phyloP scores from a whole-genome alignment of 1,139 yeast genomes.

The Blastobotrys indianensis region DNA sequence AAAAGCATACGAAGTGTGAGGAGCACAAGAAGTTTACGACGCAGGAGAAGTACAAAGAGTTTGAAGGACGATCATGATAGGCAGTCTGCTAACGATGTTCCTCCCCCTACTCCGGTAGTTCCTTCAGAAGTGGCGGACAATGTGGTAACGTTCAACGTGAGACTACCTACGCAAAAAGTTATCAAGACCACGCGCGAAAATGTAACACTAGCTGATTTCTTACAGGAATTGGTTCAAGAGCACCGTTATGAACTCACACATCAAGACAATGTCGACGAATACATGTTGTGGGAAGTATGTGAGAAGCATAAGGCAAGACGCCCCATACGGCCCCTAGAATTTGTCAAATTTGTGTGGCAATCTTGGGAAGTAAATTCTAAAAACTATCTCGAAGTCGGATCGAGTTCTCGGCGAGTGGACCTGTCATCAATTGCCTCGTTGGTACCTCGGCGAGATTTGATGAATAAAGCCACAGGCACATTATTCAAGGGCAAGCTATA shows the following conservation, averaged over 20 bases:
- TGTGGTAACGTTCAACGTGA: too few relatives aligned
- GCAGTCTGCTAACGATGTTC: background rate
- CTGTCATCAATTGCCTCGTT: conserved; percentile 29
- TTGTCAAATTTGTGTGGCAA: conserved; percentile 19
- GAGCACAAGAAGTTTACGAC: too few relatives aligned
- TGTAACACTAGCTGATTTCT: conserved; percentile 17
- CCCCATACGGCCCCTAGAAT: conserved; percentile 28
- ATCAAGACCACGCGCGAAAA: conserved; percentile 15
- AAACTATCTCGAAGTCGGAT: conserved; percentile 23
- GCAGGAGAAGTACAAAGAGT: too few relatives aligned
- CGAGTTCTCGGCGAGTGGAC: conserved; percentile 25
- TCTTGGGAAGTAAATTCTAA: conserved; percentile 21
- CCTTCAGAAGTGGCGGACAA: too few relatives aligned
- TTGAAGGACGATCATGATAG: background rate
- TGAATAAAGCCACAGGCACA: conserved; percentile 19
- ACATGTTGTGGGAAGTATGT: conserved; percentile 28
- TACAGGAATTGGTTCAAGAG: conserved; percentile 21
- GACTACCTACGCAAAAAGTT: conserved; percentile 23
- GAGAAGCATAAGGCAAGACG: conserved; percentile 19
- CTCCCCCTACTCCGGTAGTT: too few relatives aligned
- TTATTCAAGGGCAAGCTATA: conserved; percentile 13
- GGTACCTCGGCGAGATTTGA: conserved; percentile 32
- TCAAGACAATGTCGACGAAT: conserved; percentile 19
- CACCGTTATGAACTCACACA: conserved; percentile 27
- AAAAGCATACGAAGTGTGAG: too few relatives aligned